These are phyloP conservation scores for Rhizopus stolonifer DNA, from an alignment of 371 early-diverging fungal species.

Conservation along the genomic window DNA sequence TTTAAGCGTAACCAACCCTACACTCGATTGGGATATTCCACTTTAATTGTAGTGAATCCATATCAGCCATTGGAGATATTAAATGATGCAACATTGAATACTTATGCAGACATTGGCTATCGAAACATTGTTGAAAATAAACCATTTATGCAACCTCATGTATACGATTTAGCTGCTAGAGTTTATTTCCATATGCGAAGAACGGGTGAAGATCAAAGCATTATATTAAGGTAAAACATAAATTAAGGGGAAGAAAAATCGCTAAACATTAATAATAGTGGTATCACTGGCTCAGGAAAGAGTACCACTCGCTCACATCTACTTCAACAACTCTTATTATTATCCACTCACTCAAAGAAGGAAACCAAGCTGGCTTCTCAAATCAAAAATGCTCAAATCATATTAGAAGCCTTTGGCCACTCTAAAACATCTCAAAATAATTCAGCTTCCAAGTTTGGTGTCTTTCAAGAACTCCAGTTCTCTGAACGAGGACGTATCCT, in stretches of 20 bases:
- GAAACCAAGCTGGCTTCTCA: slow-evolving; percentile 62
- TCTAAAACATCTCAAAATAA: slow-evolving; percentile 57
- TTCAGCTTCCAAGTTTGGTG: slow-evolving; percentile 70
- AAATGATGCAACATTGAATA: slow-evolving; percentile 54
- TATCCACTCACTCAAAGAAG: slow-evolving; percentile 57
- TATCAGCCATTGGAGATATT: slow-evolving; percentile 50
- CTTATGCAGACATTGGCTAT: slow-evolving; percentile 60
- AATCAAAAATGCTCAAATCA: slow-evolving; percentile 50
- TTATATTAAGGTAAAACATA: slow-evolving; percentile 64
- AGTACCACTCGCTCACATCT: slow-evolving; percentile 64
- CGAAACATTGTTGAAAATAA: slow-evolving; percentile 45
- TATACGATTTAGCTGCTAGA: slow-evolving; percentile 62
- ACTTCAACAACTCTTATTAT: slow-evolving; percentile 57
- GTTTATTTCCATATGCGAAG: slow-evolving; percentile 80
- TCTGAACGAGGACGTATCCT: slow-evolving; percentile 72
- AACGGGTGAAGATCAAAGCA: slow-evolving; percentile 82
- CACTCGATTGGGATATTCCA: slow-evolving; percentile 59
- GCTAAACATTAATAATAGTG: slow-evolving; percentile 36
- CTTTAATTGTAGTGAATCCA: slow-evolving; percentile 63
- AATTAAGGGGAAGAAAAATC: neutral
- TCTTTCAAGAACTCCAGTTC: slow-evolving; percentile 84
- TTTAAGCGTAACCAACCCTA: slow-evolving; percentile 57
- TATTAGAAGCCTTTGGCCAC: slow-evolving; percentile 72
- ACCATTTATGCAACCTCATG: slow-evolving; percentile 52
- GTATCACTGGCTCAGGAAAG: slow-evolving; percentile 77